Conservation (phyloP, 208 protist genomes). For the Strigomonas oncopelti region DNA sequence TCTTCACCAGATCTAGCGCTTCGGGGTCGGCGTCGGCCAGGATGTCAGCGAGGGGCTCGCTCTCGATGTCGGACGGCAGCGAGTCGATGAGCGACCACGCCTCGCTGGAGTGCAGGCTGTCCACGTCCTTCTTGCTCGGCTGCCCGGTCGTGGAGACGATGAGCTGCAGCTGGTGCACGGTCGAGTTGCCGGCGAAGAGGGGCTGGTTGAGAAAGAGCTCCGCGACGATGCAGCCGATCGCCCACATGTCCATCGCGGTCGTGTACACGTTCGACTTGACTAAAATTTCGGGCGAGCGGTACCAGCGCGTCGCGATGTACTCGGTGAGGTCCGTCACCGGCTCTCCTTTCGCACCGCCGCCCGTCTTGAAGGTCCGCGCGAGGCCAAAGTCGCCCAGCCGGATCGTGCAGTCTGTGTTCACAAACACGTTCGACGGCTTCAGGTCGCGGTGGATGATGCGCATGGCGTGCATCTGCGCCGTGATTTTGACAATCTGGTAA, state of each 20-base stretch:
- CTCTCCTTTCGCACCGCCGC: conserved; percentile 26
- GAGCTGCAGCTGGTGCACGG: conserved; percentile 94
- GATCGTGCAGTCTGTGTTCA: conserved; percentile 91
- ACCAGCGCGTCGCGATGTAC: conserved; percentile 97
- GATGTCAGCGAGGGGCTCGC: conserved; percentile 52
- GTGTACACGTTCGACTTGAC: conserved; percentile 93
- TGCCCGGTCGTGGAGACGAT: conserved; percentile 88
- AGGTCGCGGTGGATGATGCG: conserved; percentile 91
- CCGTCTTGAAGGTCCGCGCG: conserved; percentile 80
- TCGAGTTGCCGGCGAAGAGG: conserved; percentile 93
- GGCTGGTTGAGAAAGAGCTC: conserved; percentile 92
- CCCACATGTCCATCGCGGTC: conserved; percentile 99
- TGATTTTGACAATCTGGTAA: conserved; percentile 94
- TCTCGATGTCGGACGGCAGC: conserved; percentile 43
- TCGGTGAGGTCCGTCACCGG: conserved; percentile 86
- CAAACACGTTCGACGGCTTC: conserved; percentile 91
- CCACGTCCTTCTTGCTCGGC: conserved; percentile 85
- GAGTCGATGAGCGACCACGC: conserved; percentile 82
- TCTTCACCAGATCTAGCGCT: conserved; percentile 81
- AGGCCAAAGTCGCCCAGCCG: conserved; percentile 98
- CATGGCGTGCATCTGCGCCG: conserved; percentile 91
- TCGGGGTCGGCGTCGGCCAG: conserved; percentile 67
- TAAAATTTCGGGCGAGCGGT: conserved; percentile 97
- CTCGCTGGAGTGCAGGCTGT: conserved; percentile 84
- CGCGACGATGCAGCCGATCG: conserved; percentile 96